Conservation (phyloP, 1,139 yeast genomes). For the Neolecta irregularis region DNA sequence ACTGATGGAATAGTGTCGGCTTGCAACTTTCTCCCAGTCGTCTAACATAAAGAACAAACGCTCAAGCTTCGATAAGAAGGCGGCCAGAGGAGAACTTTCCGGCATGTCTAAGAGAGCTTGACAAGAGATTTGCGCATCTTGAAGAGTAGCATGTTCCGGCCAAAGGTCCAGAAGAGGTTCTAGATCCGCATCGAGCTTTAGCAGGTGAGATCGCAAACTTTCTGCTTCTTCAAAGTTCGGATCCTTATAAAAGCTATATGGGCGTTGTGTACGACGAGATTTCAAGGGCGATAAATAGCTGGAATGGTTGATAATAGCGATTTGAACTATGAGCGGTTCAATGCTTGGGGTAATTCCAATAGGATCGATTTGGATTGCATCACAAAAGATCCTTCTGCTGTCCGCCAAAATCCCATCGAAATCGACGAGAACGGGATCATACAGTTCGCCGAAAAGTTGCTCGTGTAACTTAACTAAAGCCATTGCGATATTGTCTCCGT, state of each 20-base stretch:
- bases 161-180: slow-evolving; percentile 45
- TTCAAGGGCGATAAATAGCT: slow-evolving; percentile 6
- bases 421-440: neutral
- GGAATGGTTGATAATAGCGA: slow-evolving; percentile 4
- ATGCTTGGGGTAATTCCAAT: no score
- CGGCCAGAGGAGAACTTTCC: slow-evolving; percentile 55
- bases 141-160: slow-evolving; percentile 92
- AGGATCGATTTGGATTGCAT: no score
- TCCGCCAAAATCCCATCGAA: neutral
- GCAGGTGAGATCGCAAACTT: slow-evolving; percentile 23
- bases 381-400: neutral
- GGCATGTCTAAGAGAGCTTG: slow-evolving; percentile 52
- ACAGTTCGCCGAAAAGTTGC: no score
- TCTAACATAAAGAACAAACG: slow-evolving; percentile 66
- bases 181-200: slow-evolving; percentile 35
- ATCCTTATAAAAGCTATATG: slow-evolving; percentile 56
- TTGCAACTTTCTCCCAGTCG: slow-evolving; percentile 93
- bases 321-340: no score
- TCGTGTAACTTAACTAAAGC: no score
- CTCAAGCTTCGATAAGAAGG: slow-evolving; percentile 67
- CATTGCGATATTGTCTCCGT: slow-evolving; percentile 3
- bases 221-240: slow-evolving; percentile 45
- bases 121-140: slow-evolving; percentile 49
- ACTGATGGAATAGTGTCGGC: slow-evolving; percentile 53
- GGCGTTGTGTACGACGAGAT: slow-evolving; percentile 13